Conservation (phyloP, 306 rosid genomes). For the Fragaria vesca region DNA sequence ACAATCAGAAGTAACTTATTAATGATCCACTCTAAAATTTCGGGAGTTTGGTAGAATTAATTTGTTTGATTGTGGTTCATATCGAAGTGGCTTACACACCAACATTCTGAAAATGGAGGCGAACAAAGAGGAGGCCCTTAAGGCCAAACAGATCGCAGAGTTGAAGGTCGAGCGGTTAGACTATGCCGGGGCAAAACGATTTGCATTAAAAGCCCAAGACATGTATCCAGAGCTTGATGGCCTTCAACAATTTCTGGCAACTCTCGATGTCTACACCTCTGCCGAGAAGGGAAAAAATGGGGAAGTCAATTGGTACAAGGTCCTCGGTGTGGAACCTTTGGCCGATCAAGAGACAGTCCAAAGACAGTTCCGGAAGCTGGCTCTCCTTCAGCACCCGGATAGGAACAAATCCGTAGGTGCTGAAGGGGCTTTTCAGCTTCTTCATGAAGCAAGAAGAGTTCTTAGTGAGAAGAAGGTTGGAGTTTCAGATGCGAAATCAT, state of each 20-base stretch:
- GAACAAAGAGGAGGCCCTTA: conserved; percentile 51
- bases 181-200: conserved; percentile 45
- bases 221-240: conserved; percentile 63
- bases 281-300: conserved; percentile 54
- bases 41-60: conserved; percentile 17
- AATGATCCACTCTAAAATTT: conserved; percentile 21
- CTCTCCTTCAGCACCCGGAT: conserved; percentile 67
- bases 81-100: conserved; percentile 12
- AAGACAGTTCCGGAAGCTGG: conserved; percentile 50
- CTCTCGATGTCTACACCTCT: conserved; percentile 61
- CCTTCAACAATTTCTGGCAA: conserved; percentile 48
- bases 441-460: conserved; percentile 50
- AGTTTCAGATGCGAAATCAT: conserved; percentile 26
- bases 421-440: conserved; percentile 65
- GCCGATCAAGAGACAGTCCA: conserved; percentile 62
- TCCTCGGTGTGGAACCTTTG: conserved; percentile 63
- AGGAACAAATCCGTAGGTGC: conserved; percentile 81
- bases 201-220: conserved; percentile 62
- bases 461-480: conserved; percentile 41
- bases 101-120: conserved; percentile 53
- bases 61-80: conserved; percentile 20
- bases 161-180: conserved; percentile 45
- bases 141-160: conserved; percentile 67
- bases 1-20: conserved; percentile 26
- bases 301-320: conserved; percentile 61